These are phyloP conservation scores for Cordyceps cateniannulata DNA, from an alignment of 2,329 filamentous ascomycete genomes.

Conservation along the genomic window DNA sequence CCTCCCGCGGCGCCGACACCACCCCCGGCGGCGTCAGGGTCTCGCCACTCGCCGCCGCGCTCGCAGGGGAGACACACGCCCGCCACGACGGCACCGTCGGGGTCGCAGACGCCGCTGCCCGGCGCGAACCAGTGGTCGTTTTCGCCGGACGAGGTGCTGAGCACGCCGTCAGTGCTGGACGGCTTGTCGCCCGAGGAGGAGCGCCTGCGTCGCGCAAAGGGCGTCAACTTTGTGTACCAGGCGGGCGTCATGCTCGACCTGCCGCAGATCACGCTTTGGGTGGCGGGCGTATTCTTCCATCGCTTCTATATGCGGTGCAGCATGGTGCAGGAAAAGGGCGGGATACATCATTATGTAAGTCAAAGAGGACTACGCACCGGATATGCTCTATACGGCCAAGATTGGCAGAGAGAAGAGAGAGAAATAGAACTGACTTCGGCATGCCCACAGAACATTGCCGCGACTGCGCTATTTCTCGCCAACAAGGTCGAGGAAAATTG, in stretches of 20 bases:
- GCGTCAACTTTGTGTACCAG: constrained; percentile 93
- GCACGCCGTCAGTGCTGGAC: constrained; percentile 77
- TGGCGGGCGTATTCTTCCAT: constrained; percentile 91
- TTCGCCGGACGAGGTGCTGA: constrained; percentile 71
- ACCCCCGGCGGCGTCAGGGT: no score
- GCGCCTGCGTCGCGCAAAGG: constrained; percentile 74
- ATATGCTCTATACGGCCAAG: no score
- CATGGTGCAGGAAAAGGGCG: constrained; percentile 67
- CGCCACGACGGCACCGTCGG: constrained; percentile 22
- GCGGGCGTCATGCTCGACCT: constrained; percentile 88
- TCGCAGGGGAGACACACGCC: constrained; percentile 41
- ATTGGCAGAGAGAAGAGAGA: background rate
- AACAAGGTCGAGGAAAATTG: constrained; percentile 98
- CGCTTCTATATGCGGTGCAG: constrained; percentile 89
- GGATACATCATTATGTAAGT: constrained; percentile 84
- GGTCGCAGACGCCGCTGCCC: constrained; percentile 30
- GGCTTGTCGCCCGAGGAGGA: constrained; percentile 74
- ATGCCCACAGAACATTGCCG: constrained; percentile 63
- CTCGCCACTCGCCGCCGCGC: constrained; percentile 47
- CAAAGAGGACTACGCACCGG: background rate
- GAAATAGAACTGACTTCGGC: background rate
- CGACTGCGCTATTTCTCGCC: constrained; percentile 84
- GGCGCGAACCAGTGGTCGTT: constrained; percentile 76
- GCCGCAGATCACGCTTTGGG: constrained; percentile 85
- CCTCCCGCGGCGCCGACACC: constrained; percentile 58